Conservation (phyloP, 2,329 filamentous ascomycete species). For the Calonectria multiphialidica region DNA sequence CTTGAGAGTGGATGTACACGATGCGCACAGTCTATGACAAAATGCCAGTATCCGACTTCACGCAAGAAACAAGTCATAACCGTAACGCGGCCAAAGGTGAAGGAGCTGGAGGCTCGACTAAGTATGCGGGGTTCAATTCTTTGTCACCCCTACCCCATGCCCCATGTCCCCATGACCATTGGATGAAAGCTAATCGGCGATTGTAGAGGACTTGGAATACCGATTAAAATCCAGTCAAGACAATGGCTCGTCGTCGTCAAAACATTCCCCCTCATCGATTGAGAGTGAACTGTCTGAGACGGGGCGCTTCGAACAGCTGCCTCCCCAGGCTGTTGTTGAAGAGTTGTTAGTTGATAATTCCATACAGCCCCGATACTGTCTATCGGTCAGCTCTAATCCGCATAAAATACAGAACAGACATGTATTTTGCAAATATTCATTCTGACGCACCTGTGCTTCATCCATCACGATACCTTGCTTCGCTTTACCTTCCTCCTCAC, state of each 20-base stretch:
- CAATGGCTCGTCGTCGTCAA: conserved; percentile 31
- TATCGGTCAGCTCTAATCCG: neutral
- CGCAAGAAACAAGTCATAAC: conserved; percentile 41
- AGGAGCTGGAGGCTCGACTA: conserved; percentile 43
- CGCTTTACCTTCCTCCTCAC: conserved; percentile 38
- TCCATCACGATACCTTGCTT: conserved; percentile 38
- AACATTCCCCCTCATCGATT: conserved; percentile 15
- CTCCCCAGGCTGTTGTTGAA: conserved; percentile 40
- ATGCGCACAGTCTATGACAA: conserved; percentile 33
- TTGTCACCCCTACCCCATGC: neutral
- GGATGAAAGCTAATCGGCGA: conserved; percentile 7
- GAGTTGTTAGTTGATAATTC: conserved; percentile 39
- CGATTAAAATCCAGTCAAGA: conserved; percentile 35
- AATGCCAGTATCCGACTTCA: conserved; percentile 44
- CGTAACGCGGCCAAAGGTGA: conserved; percentile 42
- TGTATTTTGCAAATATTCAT: conserved; percentile 32
- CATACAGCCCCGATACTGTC: neutral
- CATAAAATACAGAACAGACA: conserved; percentile 27
- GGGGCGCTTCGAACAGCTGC: conserved; percentile 46
- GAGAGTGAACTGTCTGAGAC: conserved; percentile 37
- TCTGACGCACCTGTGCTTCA: conserved; percentile 33
- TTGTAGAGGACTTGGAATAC: conserved; percentile 38
- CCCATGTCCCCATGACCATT: neutral
- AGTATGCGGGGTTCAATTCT: conserved; percentile 23
- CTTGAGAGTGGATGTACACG: conserved; percentile 39